These are phyloP conservation scores for Aspergillus niger DNA, from an alignment of 2,329 filamentous ascomycete species.

Conservation along the genomic window DNA sequence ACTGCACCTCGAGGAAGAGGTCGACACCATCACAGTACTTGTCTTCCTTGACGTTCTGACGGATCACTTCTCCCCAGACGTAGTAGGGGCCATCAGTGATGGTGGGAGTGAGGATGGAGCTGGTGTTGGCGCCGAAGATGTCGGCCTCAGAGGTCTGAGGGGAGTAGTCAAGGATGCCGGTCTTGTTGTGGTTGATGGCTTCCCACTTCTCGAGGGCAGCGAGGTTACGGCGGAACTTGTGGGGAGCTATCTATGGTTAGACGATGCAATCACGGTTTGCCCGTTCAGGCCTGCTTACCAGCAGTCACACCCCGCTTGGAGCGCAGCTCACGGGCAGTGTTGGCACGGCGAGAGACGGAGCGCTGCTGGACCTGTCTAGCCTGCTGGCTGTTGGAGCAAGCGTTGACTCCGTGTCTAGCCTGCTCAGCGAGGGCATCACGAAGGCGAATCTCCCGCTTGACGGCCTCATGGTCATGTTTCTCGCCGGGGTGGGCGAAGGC, in stretches of 20 bases:
- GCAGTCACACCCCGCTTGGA: conserved; percentile 29
- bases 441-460: conserved; percentile 33
- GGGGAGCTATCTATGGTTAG: conserved; percentile 15
- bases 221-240: conserved; percentile 38
- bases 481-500: conserved; percentile 35
- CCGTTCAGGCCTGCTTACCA: conserved; percentile 17
- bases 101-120: conserved; percentile 47
- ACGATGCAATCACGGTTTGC: too few relatives aligned
- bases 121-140: conserved; percentile 47
- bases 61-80: conserved; percentile 47
- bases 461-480: conserved; percentile 30
- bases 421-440: conserved; percentile 29
- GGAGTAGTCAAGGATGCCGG: conserved; percentile 30
- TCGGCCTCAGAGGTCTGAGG: conserved; percentile 31
- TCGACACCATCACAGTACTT: conserved; percentile 44
- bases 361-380: conserved; percentile 30
- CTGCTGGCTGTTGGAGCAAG: conserved; percentile 25
- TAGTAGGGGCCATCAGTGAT: conserved; percentile 51
- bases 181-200: conserved; percentile 43
- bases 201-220: conserved; percentile 44
- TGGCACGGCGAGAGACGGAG: conserved; percentile 31
- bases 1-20: conserved; percentile 48
- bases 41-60: conserved; percentile 45
- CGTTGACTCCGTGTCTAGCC: conserved; percentile 27
- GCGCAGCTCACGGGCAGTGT: conserved; percentile 29